These are phyloP conservation scores for Botrytis hyacinthi DNA, from an alignment of 2,329 filamentous ascomycete genomes.

Conservation along the genomic window DNA sequence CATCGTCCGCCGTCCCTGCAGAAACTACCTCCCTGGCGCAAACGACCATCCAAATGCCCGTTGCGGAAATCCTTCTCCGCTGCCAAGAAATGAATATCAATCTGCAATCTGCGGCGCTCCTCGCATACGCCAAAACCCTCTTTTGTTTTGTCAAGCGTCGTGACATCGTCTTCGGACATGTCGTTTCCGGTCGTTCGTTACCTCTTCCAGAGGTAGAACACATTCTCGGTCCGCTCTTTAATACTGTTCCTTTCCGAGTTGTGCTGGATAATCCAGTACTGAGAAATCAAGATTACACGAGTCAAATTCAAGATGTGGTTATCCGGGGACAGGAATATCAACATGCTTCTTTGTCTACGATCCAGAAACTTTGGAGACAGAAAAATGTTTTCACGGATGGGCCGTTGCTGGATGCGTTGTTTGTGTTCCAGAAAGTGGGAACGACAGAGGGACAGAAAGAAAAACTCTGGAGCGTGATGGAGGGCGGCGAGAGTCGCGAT, in stretches of 20 bases:
- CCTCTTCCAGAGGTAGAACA: constrained; percentile 36
- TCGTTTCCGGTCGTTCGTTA: constrained; percentile 41
- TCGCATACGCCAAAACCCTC: constrained; percentile 8
- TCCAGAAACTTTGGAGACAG: constrained; percentile 5
- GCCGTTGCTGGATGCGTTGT: constrained; percentile 11
- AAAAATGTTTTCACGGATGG: background rate
- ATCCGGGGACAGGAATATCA: constrained; percentile 6
- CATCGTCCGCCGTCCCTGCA: background rate
- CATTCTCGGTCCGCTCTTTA: constrained; percentile 37
- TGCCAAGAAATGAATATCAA: constrained; percentile 9
- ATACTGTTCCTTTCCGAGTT: constrained; percentile 31
- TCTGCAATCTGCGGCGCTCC: constrained; percentile 4
- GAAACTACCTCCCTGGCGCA: background rate
- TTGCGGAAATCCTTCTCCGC: background rate
- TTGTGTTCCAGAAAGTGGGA: constrained; percentile 7
- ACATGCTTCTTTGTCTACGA: constrained; percentile 14
- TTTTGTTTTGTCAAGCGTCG: constrained; percentile 9
- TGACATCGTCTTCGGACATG: constrained; percentile 50
- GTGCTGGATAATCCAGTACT: constrained; percentile 24
- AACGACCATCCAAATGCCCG: background rate
- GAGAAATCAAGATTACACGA: constrained; percentile 20
- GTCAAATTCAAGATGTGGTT: constrained; percentile 11
- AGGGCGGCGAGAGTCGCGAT: constrained; percentile 3
- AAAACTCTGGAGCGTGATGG: background rate
- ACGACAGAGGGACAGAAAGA: background rate